phyloP scores from a whole-genome alignment of 768 basidiomycete genomes.

The Mycena rebaudengoi region DNA sequence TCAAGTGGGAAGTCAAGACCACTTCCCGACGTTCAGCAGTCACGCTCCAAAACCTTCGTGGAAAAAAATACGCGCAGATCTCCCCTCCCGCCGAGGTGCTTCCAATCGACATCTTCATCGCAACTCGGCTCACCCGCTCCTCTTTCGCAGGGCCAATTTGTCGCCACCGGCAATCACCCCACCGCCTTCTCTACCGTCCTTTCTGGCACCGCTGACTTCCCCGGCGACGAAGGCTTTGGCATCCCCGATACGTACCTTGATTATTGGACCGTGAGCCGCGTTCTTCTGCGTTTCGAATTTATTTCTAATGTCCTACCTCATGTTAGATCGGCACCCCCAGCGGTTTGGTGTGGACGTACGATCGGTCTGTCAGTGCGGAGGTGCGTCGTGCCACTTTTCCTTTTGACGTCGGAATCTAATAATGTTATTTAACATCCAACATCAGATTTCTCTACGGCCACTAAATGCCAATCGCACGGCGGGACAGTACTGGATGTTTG shows the following conservation, averaged over 20 bases:
- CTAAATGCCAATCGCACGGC: constrained; percentile 9
- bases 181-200: constrained; percentile 17
- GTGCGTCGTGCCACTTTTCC: not conserved
- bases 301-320: not conserved
- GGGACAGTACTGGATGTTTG: constrained; percentile 27
- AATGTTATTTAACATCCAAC: not conserved
- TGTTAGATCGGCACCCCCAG: constrained; percentile 11
- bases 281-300: not conserved
- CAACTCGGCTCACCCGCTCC: not conserved
- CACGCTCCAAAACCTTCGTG: constrained; percentile 23
- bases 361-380: constrained; percentile 14
- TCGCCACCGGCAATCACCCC: constrained; percentile 8
- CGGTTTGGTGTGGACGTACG: constrained; percentile 23
- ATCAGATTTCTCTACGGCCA: constrained; percentile 14
- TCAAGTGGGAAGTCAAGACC: constrained; percentile 15
- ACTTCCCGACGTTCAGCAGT: not conserved
- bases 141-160: constrained; percentile 14
- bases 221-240: constrained; percentile 3
- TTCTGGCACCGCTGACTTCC: constrained; percentile 23
- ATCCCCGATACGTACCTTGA: constrained; percentile 22
- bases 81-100: constrained; percentile 20
- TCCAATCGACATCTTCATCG: not conserved
- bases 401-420: not conserved
- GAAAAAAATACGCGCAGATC: constrained; percentile 14
- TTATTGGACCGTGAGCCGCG: constrained; percentile 17